phyloP scores from a whole-genome alignment of 768 basidiomycete genomes.

The Lactarius tabidus region DNA sequence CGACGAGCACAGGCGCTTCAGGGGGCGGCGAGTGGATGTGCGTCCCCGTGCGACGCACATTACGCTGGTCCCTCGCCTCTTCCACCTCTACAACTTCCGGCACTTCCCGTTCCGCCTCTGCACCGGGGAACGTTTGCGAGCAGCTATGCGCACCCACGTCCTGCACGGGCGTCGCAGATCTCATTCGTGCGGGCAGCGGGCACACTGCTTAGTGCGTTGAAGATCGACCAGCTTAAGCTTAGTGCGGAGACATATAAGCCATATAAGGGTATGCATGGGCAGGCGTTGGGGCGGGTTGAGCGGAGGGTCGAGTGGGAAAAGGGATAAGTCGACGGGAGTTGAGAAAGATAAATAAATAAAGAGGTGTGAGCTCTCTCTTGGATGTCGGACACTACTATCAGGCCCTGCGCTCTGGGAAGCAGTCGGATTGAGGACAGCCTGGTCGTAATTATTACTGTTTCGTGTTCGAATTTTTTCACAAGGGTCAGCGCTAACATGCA shows the following conservation, averaged over 20 bases:
- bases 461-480: too few species aligned
- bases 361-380: neutral
- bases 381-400: too few species aligned
- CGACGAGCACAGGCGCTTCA: constrained; percentile 66
- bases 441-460: too few species aligned
- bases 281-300: constrained; percentile 64
- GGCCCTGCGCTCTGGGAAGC: too few species aligned
- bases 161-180: constrained; percentile 71
- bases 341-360: too few species aligned
- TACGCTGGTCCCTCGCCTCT: constrained; percentile 75
- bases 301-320: constrained; percentile 37
- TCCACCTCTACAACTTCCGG: constrained; percentile 41
- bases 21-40: constrained; percentile 73
- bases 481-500: too few species aligned
- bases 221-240: constrained; percentile 80
- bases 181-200: constrained; percentile 67
- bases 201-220: constrained; percentile 68
- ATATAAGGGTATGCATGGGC: constrained; percentile 83
- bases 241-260: constrained; percentile 82
- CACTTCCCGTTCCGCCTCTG: constrained; percentile 49
- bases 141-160: constrained; percentile 44
- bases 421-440: too few species aligned
- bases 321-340: neutral
- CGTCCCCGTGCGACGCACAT: constrained; percentile 53
- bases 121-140: constrained; percentile 55